Conservation (phyloP, 352 stramenopile genomes). For the Phytopythium helicoides region DNA sequence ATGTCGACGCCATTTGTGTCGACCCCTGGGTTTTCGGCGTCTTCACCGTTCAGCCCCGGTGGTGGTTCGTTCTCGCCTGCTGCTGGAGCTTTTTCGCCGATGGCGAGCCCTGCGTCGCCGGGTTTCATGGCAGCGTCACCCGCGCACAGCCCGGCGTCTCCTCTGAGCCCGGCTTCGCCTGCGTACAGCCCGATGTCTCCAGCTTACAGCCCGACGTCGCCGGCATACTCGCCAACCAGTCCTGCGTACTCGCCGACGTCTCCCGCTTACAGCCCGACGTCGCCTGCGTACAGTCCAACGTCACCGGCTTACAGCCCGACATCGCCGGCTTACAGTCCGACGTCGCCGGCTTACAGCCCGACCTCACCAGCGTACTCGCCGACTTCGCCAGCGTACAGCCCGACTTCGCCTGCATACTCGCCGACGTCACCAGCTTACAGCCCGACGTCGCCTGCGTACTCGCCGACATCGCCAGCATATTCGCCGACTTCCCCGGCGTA, state of each 20-base stretch:
- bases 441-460: conserved; percentile 76
- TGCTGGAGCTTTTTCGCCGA: conserved; percentile 81
- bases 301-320: conserved; percentile 58
- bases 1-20: conserved; percentile 85
- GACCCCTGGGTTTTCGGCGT: conserved; percentile 87
- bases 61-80: conserved; percentile 89
- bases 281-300: conserved; percentile 74
- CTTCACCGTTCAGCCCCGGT: conserved; percentile 82
- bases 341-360: conserved; percentile 69
- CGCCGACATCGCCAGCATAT: conserved; percentile 73
- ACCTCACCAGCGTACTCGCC: conserved; percentile 74
- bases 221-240: conserved; percentile 54
- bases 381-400: conserved; percentile 75
- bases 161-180: conserved; percentile 74
- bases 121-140: conserved; percentile 75
- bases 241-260: conserved; percentile 77
- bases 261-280: conserved; percentile 81
- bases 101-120: conserved; percentile 73
- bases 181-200: conserved; percentile 89
- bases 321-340: conserved; percentile 72
- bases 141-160: conserved; percentile 70
- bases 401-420: conserved; percentile 79
- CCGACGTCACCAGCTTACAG: conserved; percentile 89
- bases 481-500: conserved; percentile 63
- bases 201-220: conserved; percentile 84